phyloP scores from a whole-genome alignment of 768 basidiomycete genomes.

The Jaapia argillacea region DNA sequence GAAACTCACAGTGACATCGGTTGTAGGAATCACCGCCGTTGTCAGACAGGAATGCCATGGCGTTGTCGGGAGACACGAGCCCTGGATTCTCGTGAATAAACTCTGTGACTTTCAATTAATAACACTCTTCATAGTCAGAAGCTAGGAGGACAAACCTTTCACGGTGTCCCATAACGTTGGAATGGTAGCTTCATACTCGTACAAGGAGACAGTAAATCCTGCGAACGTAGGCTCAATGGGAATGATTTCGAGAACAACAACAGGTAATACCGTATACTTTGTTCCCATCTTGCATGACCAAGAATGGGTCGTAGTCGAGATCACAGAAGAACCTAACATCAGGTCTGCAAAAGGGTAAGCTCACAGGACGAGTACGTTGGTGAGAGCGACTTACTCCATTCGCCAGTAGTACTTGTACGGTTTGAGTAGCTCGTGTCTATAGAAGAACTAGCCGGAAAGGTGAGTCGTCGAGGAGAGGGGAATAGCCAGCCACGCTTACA shows the following conservation, averaged over 20 bases:
- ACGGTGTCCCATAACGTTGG: conserved; percentile 64
- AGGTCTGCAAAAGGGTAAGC: conserved; percentile 24
- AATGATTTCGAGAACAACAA: neutral
- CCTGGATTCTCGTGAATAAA: conserved; percentile 40
- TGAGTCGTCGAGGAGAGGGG: no score
- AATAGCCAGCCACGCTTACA: no score
- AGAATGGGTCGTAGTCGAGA: conserved; percentile 44
- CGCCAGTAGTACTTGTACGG: conserved; percentile 39
- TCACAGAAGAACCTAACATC: conserved; percentile 52
- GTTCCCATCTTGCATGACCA: conserved; percentile 44
- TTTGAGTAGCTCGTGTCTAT: conserved; percentile 31
- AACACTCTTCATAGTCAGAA: neutral
- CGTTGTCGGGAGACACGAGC: conserved; percentile 37
- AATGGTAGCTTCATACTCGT: conserved; percentile 69
- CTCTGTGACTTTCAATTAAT: conserved; percentile 19
- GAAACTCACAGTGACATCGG: conserved; percentile 39
- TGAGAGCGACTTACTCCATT: conserved; percentile 29
- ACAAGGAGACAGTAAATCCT: conserved; percentile 68
- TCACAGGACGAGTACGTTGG: neutral
- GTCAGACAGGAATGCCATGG: conserved; percentile 45
- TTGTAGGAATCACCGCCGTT: conserved; percentile 49
- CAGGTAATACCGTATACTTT: conserved; percentile 37
- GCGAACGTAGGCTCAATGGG: conserved; percentile 13
- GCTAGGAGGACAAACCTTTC: conserved; percentile 38
- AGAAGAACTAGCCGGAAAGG: conserved; percentile 48